Conservation (phyloP, 257 asterid species). For the Solanum piurae region DNA sequence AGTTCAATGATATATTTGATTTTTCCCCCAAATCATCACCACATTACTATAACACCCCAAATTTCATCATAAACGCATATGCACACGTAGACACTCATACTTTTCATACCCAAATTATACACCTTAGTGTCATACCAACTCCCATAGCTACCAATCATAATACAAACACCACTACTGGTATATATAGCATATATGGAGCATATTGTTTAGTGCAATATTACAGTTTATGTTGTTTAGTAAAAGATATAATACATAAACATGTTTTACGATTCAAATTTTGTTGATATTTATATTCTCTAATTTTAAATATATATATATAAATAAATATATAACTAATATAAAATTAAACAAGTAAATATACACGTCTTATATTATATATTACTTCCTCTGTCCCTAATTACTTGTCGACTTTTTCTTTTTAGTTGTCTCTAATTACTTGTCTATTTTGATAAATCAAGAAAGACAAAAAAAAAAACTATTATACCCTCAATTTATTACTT, state of each 20-base stretch:
- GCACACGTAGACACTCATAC: not conserved
- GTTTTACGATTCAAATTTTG: too few relatives aligned
- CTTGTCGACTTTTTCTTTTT: too few relatives aligned
- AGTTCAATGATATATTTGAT: not conserved
- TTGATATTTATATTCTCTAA: too few relatives aligned
- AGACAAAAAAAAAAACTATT: too few relatives aligned
- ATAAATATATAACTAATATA: too few relatives aligned
- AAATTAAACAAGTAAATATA: too few relatives aligned
- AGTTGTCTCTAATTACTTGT: too few relatives aligned
- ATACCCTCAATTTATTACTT: too few relatives aligned
- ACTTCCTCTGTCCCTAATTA: too few relatives aligned
- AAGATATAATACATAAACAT: not conserved
- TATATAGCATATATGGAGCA: not conserved
- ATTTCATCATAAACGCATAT: not conserved
- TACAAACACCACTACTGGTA: not conserved
- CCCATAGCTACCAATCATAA: not conserved
- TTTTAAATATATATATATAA: too few relatives aligned
- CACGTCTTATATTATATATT: too few relatives aligned
- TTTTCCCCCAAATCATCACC: not conserved
- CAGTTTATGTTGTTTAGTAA: not conserved
- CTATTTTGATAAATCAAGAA: too few relatives aligned
- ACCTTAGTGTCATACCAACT: not conserved
- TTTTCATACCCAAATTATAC: not conserved
- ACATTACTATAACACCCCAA: not conserved
- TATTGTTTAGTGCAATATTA: not conserved